Base-by-base conservation (phyloP, 2,329 filamentous ascomycete genomes). In the Phaeosphaeriaceae sp. region DNA sequence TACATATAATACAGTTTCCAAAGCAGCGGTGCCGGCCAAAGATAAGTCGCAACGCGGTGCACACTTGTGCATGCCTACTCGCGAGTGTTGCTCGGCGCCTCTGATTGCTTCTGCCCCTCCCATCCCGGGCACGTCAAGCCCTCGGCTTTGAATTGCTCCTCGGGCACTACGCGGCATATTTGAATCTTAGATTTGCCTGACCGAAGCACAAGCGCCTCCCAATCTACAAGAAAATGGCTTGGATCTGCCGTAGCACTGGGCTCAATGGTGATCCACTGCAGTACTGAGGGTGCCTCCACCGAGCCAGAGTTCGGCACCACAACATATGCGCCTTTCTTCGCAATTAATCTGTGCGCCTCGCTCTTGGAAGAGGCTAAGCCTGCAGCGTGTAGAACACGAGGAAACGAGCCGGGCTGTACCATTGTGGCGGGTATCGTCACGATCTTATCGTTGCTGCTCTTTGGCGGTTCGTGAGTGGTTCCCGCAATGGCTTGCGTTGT, bases 261-360 rank as follows among this genome's bases (percentile, higher is more conserved):
- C 70, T 87, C 86, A n/a, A 91, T 83, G 1, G 84, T 83, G 9
- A 83, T 85, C 80, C 88, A 93, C 24, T 83, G 80, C 24, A 92
- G 82, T 17, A 80, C 84, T 0, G 66, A 64, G 1, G 71, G 70
- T 1, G 65, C 62, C 9, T 71, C 72, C 4, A 51, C 80, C 76
- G 33, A 74, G 68, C 76, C 87, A 77, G 53, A 83, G 76, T 61
- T 77, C 49, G 77, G 78, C 19, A 80, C 57, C 1, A 56, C 63
- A 3, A 91, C 82, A 67, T 90, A 90, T 2, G 85, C 84, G 20
- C 85, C 88, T 59, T 84, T 79, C 21, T 81, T 77, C 9, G 74
- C 62, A 24, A 88, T 83, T 25, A 90, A 76, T 9, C 87, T 84
- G 68, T 87, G 82, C 9, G 82, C 89, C 7, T 89, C 88, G 49